Evolutionary conservation across 441 rosid species (phyloP), one percentile per base, ranked within the genome.

Genomic region (Corymbia citriodora): DNA sequence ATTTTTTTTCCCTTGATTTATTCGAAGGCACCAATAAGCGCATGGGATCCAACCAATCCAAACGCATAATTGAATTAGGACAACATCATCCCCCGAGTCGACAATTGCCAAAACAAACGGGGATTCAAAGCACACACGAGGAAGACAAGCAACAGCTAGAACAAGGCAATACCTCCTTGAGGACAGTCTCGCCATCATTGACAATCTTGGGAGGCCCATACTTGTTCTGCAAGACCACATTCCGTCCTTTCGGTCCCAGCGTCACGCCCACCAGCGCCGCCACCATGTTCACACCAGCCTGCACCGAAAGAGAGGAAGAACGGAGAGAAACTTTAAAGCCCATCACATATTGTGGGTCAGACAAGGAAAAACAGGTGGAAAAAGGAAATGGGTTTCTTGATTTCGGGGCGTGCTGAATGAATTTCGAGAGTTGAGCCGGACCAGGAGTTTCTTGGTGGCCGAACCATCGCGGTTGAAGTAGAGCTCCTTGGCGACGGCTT

Each of bases 121-220:
- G 87, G 88, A 85, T 33, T 79, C 68, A 65, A 89, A 21, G 31
- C 88, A 90, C 50, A 70, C 63, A 68, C 82, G 89, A 9, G 55
- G 50, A 53, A 89, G 17, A 17, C 36, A 72, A 48, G 68, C 25
- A 12, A 59, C 65, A 57, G 40, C 9, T 63, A 63, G 50, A 33
- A 87, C 74, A 31, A 36, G 68, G 87, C 55, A 36, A 23, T 57
- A 95, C 99, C 99, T 98, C 93, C 90, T 96, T 98, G 87, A 97
- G 98, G 79, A 98, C 97, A 72, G 99, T 97, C 93, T 96, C 98
- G 52, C 99, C 99, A 87, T 98, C 98, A 90, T 98, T 97, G 91
- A 97, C 99, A 91, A 98, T 98, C 96, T 92, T 96, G 19, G 98
- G 98, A 70, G 99, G 97, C 82, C 99, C 98, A 88, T 98, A 98